These are phyloP conservation scores for Xylariaceae sp. DNA, from an alignment of 2,329 filamentous ascomycete species.

Conservation along the genomic window DNA sequence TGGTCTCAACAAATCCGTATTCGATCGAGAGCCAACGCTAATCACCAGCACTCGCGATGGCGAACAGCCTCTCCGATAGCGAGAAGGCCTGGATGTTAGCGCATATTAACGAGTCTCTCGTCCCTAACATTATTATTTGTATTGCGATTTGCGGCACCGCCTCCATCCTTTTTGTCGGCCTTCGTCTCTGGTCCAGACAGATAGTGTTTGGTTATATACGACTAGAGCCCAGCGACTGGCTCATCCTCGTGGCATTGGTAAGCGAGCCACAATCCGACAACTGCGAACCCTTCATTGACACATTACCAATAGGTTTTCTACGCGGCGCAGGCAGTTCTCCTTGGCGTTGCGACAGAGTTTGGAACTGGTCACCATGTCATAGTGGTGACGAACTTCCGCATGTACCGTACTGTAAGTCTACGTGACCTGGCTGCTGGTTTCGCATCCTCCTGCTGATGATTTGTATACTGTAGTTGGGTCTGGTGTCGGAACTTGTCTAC, in stretches of 20 bases:
- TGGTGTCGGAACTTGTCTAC: not conserved
- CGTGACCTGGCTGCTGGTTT: not conserved
- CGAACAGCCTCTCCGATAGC: no score
- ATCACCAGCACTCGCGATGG: no score
- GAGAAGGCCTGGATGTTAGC: not conserved
- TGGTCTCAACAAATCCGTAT: no score
- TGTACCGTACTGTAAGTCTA: not conserved
- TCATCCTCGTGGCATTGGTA: conserved; percentile 2
- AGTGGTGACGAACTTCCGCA: no score
- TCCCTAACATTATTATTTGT: not conserved
- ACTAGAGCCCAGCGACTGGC: not conserved
- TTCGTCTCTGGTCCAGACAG: not conserved
- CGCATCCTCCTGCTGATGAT: not conserved
- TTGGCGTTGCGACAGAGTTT: not conserved
- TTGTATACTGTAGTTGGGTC: not conserved
- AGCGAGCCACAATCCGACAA: not conserved
- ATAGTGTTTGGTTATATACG: not conserved
- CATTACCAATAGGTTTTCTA: not conserved
- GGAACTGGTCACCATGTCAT: not conserved
- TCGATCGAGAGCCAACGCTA: no score
- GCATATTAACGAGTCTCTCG: not conserved
- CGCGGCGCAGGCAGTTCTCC: not conserved
- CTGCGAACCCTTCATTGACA: not conserved
- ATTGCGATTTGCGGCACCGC: not conserved
- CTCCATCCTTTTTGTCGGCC: not conserved